Conservation (phyloP, 768 basidiomycete genomes). For the Xanthoconium stramineum region DNA sequence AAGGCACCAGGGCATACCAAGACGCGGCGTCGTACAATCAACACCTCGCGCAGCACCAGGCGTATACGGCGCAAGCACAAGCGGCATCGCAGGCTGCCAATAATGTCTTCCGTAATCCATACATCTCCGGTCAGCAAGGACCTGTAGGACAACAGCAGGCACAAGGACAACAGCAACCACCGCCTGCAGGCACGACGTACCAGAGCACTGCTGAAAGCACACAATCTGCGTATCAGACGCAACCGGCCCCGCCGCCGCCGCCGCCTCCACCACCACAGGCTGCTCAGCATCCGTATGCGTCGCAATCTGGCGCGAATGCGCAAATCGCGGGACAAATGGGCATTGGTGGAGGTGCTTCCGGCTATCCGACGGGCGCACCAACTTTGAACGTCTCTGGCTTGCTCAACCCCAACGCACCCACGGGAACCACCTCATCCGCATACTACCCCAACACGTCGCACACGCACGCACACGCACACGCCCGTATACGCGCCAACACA, state of each 20-base stretch:
- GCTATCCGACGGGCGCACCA: slow-evolving; percentile 15
- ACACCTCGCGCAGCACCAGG: slow-evolving; percentile 91
- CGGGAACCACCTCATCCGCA: slow-evolving; percentile 46
- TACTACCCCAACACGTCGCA: slow-evolving; percentile 51
- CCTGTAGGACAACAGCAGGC: slow-evolving; percentile 33
- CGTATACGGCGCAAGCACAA: slow-evolving; percentile 84
- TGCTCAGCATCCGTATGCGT: slow-evolving; percentile 23
- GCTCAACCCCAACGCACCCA: slow-evolving; percentile 45
- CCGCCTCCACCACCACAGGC: slow-evolving; percentile 12
- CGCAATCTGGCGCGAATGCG: slow-evolving; percentile 23
- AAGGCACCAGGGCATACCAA: slow-evolving; percentile 80
- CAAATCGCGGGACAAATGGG: slow-evolving; percentile 20
- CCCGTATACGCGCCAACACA: slow-evolving; percentile 84
- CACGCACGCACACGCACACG: slow-evolving; percentile 33
- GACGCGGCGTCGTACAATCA: slow-evolving; percentile 95
- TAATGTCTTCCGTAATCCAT: slow-evolving; percentile 74
- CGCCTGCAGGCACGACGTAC: slow-evolving; percentile 16
- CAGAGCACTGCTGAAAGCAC: slow-evolving; percentile 19
- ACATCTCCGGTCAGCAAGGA: slow-evolving; percentile 54
- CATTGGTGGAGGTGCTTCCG: slow-evolving; percentile 14
- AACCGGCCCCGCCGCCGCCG: slow-evolving; percentile 30
- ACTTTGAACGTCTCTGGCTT: slow-evolving; percentile 24
- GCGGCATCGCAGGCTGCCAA: slow-evolving; percentile 69
- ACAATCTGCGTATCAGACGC: slow-evolving; percentile 19
- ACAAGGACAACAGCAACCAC: slow-evolving; percentile 11